phyloP scores from a whole-genome alignment of 2,329 filamentous ascomycete species.

The Pleomassaria siparia region DNA sequence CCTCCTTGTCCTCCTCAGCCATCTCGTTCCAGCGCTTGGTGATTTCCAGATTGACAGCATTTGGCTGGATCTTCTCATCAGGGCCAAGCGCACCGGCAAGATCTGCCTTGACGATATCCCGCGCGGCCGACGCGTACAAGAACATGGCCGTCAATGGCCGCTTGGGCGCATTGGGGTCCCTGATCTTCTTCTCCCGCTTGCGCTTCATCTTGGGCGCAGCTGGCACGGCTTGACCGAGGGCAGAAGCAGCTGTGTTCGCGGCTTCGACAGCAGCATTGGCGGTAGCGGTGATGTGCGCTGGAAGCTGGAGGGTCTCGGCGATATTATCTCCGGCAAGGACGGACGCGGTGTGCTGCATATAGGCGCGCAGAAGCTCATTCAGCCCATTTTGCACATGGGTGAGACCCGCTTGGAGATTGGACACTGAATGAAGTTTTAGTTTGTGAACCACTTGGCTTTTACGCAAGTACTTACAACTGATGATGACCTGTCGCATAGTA shows the following conservation, averaged over 20 bases:
- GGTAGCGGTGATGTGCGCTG: conserved; percentile 44
- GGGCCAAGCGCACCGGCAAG: conserved; percentile 50
- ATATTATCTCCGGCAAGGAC: conserved; percentile 57
- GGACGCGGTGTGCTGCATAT: conserved; percentile 84
- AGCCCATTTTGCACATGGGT: conserved; percentile 57
- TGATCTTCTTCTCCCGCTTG: conserved; percentile 77
- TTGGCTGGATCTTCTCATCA: conserved; percentile 73
- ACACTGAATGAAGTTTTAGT: conserved; percentile 77
- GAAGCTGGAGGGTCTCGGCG: conserved; percentile 45
- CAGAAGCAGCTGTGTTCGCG: conserved; percentile 24
- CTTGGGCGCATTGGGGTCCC: conserved; percentile 91
- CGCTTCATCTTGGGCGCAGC: conserved; percentile 57
- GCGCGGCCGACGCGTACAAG: conserved; percentile 87
- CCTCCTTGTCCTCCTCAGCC: conserved; percentile 70
- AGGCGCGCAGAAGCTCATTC: conserved; percentile 77
- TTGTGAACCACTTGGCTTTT: too few relatives aligned
- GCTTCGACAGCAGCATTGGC: conserved; percentile 33
- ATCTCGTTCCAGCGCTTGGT: conserved; percentile 84
- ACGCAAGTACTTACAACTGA: too few relatives aligned
- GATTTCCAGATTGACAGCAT: conserved; percentile 84
- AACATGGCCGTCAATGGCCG: conserved; percentile 93
- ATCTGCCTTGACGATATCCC: conserved; percentile 77
- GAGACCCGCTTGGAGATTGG: conserved; percentile 67
- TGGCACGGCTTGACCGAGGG: conserved; percentile 19
- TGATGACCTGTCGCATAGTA: too few relatives aligned